A percentile compares a stretch with the other conserved stretches of the same genome.
These are phyloP conservation scores for Gossypium ekmanianum DNA, from an alignment of 345 rosid genomes.

Conservation along the genomic window DNA sequence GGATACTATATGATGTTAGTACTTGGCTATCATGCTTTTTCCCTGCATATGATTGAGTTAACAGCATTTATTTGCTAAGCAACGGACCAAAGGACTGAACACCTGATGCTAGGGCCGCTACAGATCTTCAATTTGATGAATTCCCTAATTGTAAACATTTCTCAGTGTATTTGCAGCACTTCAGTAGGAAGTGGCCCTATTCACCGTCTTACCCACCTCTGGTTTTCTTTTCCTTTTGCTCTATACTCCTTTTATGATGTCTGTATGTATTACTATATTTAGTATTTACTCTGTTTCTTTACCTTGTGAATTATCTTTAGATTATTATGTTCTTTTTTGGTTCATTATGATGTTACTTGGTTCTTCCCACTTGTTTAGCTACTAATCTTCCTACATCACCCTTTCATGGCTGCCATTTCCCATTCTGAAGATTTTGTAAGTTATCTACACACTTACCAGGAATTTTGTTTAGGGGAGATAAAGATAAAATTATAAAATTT, in stretches of 20 bases:
- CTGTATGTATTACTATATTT: background rate
- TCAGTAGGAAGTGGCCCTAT: too few relatives aligned
- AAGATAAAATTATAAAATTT: too few relatives aligned
- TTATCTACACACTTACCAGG: too few relatives aligned
- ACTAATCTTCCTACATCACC: background rate
- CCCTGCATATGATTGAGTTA: background rate
- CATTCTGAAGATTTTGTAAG: too few relatives aligned
- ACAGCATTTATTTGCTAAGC: constrained; percentile 1
- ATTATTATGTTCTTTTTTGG: background rate
- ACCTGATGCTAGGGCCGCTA: background rate
- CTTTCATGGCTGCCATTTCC: background rate
- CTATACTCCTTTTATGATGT: background rate
- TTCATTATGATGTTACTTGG: background rate
- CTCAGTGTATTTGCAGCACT: too few relatives aligned
- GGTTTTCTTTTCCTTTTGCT: background rate
- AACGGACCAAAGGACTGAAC: background rate
- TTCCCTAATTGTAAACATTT: too few relatives aligned
- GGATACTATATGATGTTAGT: background rate
- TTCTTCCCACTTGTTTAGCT: background rate
- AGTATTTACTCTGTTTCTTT: background rate
- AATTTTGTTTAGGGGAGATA: too few relatives aligned
- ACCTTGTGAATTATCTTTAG: background rate
- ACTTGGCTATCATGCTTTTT: background rate
- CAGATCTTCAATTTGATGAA: too few relatives aligned
- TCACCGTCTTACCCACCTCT: too few relatives aligned